Evolutionary conservation across 2,329 filamentous ascomycete genomes (phyloP).

Genomic region (Pochonia chlamydosporia): DNA sequence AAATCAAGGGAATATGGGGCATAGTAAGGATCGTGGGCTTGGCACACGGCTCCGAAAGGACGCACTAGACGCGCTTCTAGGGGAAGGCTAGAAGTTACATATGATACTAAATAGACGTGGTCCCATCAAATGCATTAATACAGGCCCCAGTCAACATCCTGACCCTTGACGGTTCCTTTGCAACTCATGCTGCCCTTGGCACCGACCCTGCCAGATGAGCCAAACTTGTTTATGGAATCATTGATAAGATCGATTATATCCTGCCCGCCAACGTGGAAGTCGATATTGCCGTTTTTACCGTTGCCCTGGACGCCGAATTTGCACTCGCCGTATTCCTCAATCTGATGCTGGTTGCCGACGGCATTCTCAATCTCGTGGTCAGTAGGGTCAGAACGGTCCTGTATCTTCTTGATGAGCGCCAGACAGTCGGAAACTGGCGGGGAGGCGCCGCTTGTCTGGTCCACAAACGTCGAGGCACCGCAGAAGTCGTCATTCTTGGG

Average conservation of each 20-base stretch:
- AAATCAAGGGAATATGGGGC: too few species aligned
- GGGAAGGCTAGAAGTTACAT: too few species aligned
- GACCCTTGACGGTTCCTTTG: constrained; percentile 15
- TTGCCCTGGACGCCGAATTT: constrained; percentile 24
- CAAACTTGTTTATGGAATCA: constrained; percentile 22
- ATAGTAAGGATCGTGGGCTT: too few species aligned
- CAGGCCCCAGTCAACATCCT: constrained; percentile 6
- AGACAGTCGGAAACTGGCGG: constrained; percentile 27
- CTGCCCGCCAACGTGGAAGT: constrained; percentile 27
- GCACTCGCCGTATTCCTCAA: constrained; percentile 22
- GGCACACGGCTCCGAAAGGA: too few species aligned
- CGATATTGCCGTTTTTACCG: constrained; percentile 18
- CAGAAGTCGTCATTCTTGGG: constrained; percentile 19
- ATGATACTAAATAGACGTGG: too few species aligned
- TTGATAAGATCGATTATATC: constrained; percentile 30
- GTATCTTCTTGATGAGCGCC: constrained; percentile 27
- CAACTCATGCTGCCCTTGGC: constrained; percentile 28
- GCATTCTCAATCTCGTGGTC: background rate
- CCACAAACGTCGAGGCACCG: constrained; percentile 23
- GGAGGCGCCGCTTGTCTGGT: constrained; percentile 27
- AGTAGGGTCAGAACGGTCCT: constrained; percentile 7
- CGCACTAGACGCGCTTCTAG: too few species aligned
- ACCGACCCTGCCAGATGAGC: constrained; percentile 22
- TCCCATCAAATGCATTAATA: too few species aligned
- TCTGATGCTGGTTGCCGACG: constrained; percentile 15